Base-by-base conservation (phyloP, 2,329 filamentous ascomycete species). In the Ophidiomyces ophidiicola region DNA sequence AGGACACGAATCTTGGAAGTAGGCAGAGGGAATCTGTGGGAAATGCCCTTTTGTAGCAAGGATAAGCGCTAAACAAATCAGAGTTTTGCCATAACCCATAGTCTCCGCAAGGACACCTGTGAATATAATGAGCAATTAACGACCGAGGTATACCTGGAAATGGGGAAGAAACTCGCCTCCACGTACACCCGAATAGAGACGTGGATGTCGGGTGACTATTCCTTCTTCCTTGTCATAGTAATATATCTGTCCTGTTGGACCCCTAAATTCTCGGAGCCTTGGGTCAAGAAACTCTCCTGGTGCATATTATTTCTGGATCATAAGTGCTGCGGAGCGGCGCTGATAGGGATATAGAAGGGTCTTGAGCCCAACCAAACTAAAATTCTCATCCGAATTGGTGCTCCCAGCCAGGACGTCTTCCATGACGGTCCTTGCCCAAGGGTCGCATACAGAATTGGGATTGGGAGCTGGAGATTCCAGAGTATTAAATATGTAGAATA, bases 31-130 rank as follows among this genome's bases (percentile, higher is more conserved):
- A 3, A 80, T 71, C 12, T 68, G 61, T 4, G 83, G 73, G 7
- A 77, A 71, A 45, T 87, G 72, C 21, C 77, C 67, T 49, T 73
- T 76, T 0, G 84, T 93, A 2, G 84, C 78, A 18, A 92, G 65
- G 26, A 94, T 77, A 2, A 85, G 62, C 5, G 80, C 70, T 12
- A 96, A 62, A 46, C 82, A 88, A 7, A 94, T 93, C 18, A 94
- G 61, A 0, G 88, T 94, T 63, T 94, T 96, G 0, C 88, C 87
- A 32, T 66, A 63, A 20, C 70, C 70, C 65, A 68, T 69, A 11
- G 63, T 65, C 40, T 67, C 64, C 6, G 64, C 62, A 17, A 67
- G 56, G 18, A 67, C 64, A 2, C 62, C 56, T 61, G 26, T 32
- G 6, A 21, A 18, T 26, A 23, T 36, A 21, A 25, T 38, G 26